Conservation (phyloP, 2,329 filamentous ascomycete species). For the Ceratocystiopsis brevicomis region DNA sequence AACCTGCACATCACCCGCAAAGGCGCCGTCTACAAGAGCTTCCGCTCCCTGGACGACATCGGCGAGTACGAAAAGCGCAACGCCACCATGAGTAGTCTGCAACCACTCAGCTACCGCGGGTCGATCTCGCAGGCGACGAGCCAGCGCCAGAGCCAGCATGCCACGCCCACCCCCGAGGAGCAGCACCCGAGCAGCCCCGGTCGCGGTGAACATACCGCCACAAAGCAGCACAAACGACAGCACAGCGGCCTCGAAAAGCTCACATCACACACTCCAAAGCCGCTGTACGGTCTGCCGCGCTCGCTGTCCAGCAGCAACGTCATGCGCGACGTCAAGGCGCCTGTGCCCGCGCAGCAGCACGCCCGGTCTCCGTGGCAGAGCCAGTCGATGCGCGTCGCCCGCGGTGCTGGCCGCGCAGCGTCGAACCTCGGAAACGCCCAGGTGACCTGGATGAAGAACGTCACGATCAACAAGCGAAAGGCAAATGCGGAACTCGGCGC, state of each 20-base stretch:
- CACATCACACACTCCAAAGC: no score
- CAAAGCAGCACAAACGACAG: no score
- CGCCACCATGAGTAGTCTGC: conserved; percentile 42
- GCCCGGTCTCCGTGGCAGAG: conserved; percentile 30
- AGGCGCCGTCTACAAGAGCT: conserved; percentile 71
- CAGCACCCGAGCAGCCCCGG: neutral
- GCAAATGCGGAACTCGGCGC: conserved; percentile 17
- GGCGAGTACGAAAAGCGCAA: conserved; percentile 36
- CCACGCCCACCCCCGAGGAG: neutral
- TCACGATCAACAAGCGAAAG: conserved; percentile 41
- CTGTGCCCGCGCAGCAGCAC: conserved; percentile 21
- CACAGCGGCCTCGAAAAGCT: no score
- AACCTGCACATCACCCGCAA: conserved; percentile 59
- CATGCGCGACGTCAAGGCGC: conserved; percentile 12
- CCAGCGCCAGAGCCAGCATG: conserved; percentile 1
- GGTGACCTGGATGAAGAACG: conserved; percentile 51
- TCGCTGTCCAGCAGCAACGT: conserved; percentile 2
- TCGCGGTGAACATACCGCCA: neutral
- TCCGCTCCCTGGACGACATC: conserved; percentile 49
- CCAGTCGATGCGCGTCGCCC: conserved; percentile 39
- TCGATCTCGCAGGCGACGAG: neutral
- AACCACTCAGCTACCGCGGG: conserved; percentile 22
- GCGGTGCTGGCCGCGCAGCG: conserved; percentile 17
- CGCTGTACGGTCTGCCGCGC: neutral
- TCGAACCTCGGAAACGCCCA: conserved; percentile 33